These are phyloP conservation scores for Clausena lansium DNA, from an alignment of 345 rosid genomes.

Conservation along the genomic window DNA sequence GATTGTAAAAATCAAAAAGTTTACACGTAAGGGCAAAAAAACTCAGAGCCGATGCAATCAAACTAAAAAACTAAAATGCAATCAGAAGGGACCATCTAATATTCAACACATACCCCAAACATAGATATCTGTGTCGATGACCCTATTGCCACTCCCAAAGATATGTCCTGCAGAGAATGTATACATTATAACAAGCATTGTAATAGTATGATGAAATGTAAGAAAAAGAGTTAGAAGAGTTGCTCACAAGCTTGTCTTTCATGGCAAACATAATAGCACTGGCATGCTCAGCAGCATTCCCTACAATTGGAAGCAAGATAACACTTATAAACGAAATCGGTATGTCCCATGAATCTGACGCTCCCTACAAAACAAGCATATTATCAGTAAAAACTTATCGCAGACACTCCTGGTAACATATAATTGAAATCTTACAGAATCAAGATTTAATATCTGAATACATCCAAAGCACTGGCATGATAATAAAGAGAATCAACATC, in stretches of 20 bases:
- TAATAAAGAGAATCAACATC: neutral
- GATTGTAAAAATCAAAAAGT: neutral
- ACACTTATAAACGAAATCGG: slow-evolving; percentile 52
- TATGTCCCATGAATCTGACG: slow-evolving; percentile 41
- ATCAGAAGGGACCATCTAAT: neutral
- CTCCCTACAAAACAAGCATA: slow-evolving; percentile 37
- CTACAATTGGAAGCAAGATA: slow-evolving; percentile 52
- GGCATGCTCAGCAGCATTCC: slow-evolving; percentile 64
- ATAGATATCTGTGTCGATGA: slow-evolving; percentile 61
- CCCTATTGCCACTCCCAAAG: slow-evolving; percentile 57
- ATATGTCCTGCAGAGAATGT: slow-evolving; percentile 37
- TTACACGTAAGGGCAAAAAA: neutral
- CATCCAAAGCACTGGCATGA: neutral
- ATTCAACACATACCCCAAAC: slow-evolving; percentile 37
- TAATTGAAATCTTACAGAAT: neutral
- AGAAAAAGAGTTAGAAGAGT: neutral
- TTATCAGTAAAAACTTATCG: slow-evolving; percentile 11
- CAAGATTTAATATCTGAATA: neutral
- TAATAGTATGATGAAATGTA: neutral
- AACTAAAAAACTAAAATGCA: neutral
- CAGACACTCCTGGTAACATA: neutral
- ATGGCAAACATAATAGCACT: slow-evolving; percentile 56
- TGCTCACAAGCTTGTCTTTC: slow-evolving; percentile 63
- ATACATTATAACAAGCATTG: slow-evolving; percentile 1
- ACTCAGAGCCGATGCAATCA: neutral